These are phyloP conservation scores for Serendipita sp. DNA, from an alignment of 768 basidiomycete genomes.

Conservation along the genomic window DNA sequence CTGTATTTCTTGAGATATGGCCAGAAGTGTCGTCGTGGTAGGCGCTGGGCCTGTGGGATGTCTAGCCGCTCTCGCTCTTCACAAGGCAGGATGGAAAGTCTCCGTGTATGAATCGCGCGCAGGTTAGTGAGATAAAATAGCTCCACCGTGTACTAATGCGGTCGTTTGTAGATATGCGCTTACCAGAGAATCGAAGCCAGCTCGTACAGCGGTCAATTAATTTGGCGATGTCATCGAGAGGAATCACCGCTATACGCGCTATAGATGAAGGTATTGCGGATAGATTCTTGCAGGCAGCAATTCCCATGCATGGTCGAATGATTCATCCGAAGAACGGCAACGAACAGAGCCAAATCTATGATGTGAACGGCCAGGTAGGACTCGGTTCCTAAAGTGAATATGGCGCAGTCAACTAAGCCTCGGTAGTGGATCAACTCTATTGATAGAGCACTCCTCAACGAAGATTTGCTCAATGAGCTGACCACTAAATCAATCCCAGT, in stretches of 20 bases:
- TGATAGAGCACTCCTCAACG: constrained; percentile 75
- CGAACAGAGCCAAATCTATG: constrained; percentile 73
- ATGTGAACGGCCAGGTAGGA: constrained; percentile 72
- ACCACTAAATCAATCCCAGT: constrained; percentile 47
- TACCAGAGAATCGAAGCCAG: constrained; percentile 48
- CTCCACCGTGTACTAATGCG: constrained; percentile 9
- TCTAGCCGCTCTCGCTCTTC: constrained; percentile 71
- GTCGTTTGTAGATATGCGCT: constrained; percentile 44
- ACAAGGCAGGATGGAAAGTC: constrained; percentile 75
- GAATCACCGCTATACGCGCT: constrained; percentile 71
- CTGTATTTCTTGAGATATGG: not conserved
- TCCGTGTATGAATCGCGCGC: constrained; percentile 65
- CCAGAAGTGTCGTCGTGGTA: constrained; percentile 18
- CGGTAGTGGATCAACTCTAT: constrained; percentile 84
- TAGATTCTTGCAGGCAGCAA: constrained; percentile 58
- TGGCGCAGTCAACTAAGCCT: constrained; percentile 8
- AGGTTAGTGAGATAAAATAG: constrained; percentile 31
- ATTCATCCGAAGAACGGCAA: constrained; percentile 66
- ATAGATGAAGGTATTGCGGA: constrained; percentile 58
- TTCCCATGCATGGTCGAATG: constrained; percentile 94
- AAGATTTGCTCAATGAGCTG: constrained; percentile 65
- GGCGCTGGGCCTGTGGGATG: constrained; percentile 95
- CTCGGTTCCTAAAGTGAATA: constrained; percentile 10
- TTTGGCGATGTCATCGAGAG: constrained; percentile 86
- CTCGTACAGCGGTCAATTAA: constrained; percentile 83